Evolutionary conservation across 2,329 filamentous ascomycete genomes (phyloP), one percentile per base, ranked within the genome.

Genomic region (Alternaria panax): DNA sequence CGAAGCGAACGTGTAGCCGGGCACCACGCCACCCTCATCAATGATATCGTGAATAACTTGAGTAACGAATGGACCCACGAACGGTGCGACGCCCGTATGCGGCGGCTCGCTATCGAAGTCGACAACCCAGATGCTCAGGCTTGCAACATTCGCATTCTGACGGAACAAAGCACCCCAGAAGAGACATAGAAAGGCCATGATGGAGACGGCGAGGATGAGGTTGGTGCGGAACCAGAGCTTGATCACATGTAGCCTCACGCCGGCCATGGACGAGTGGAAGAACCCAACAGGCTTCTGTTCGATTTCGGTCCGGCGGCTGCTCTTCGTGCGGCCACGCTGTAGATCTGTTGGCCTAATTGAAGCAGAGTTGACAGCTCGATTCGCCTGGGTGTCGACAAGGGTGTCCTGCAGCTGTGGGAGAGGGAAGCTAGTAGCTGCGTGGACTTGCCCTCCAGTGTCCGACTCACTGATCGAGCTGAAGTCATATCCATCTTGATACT

Each of bases 61-160:
- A 2, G 79, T 81, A 5, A 88, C 79, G 3, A 81, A 75, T 0
- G 86, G 86, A 0, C 87, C 87, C 7, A 90, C 81, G 2, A 89
- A 67, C 0, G 87, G 78, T 3, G 76, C 73, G 38, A 78, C 77
- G 16, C 59, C 51, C 54, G 75, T 62, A 59, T 86, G 87, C 0
- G 86, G 86, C 1, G 83, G 78, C 25, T 69, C 60, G 5, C 83
- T 83, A 70, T 90, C 88, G 60, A 90, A 89, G 72, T 89, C 86
- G 32, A 90, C 87, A 1, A 89, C 83, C 62, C 84, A 82, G 12
- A 90, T 80, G 6, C 78, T 80, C 7, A 90, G 73, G 0, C 77
- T 74, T 12, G 54, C 51, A 9, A 69, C 57, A 8, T 65, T 62
- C 1, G 66, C 57, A 22, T 65, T 65, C 42, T 73, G 67, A 16